Evolutionary conservation across 306 rosid genomes (phyloP), one percentile per base, ranked within the genome.

Genomic region (Dalbergia cochinchinensis): DNA sequence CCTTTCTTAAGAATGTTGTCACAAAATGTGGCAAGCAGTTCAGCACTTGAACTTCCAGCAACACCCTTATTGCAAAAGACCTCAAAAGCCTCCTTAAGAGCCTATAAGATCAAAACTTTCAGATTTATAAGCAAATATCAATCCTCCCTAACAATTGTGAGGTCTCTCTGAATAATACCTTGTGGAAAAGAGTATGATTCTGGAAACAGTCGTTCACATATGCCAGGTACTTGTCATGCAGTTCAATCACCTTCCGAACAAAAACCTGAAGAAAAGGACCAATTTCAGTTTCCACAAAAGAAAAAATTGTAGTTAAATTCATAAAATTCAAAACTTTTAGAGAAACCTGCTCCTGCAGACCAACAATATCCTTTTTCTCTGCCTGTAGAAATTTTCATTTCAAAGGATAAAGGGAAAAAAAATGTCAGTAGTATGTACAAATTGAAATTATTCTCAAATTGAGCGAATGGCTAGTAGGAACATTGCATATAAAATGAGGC

Each of bases 1-100:
- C 99, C 99, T 86, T 94, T 94, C 94, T 92, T 94, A 60, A 94
- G 99, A 75, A 94, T 91, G 78, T 94, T 92, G 78, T 94, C 99
- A 78, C 97, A 92, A 69, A 94, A 94, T 11, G 97, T 90, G 44
- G 97, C 99, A 63, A 94, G 94, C 77, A 94, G 83, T 74, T 94
- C 99, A 6, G 99, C 99, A 72, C 94, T 94, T 20, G 99, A 90
- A 82, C 91, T 90, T 57, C 95, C 97, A 76, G 90, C 85, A 79
- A 94, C 97, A 67, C 89, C 78, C 87, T 94, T 94, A 87, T 91
- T 92, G 84, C 99, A 92, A 47, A 94, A 91, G 54, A 91, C 89
- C 88, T 92, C 99, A 89, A 94, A 94, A 78, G 97, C 97, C 85
- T 91, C 97, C 83, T 91, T 94, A 65, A 92, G 88, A 45, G 97